Evolutionary conservation across 345 rosid genomes (phyloP).

Genomic region (Moringa oleifera): DNA sequence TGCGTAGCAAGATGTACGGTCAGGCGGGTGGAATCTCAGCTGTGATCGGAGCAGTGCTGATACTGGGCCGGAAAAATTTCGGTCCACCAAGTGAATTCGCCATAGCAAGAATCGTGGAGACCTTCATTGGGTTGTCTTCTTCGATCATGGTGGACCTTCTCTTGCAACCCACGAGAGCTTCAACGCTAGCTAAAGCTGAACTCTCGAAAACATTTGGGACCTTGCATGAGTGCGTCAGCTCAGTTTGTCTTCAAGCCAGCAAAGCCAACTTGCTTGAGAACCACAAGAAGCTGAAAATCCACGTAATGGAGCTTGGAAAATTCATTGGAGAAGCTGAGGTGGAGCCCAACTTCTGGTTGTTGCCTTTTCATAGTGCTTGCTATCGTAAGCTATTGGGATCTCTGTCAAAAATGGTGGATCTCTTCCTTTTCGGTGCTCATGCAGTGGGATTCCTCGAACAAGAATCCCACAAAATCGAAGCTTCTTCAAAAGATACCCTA

Average conservation of each 20-base stretch:
- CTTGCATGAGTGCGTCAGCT: conserved; percentile 36
- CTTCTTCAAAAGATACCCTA: conserved; percentile 28
- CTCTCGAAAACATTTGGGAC: conserved; percentile 41
- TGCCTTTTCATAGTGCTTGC: conserved; percentile 58
- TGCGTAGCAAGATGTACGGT: conserved; percentile 71
- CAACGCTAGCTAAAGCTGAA: conserved; percentile 55
- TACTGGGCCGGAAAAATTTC: conserved; percentile 70
- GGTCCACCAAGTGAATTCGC: conserved; percentile 85
- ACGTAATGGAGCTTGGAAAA: conserved; percentile 42
- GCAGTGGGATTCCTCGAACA: conserved; percentile 40
- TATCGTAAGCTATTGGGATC: conserved; percentile 52
- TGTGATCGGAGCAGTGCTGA: conserved; percentile 67
- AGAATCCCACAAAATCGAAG: conserved; percentile 31
- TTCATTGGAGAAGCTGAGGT: conserved; percentile 66
- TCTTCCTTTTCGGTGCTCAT: conserved; percentile 45
- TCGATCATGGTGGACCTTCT: conserved; percentile 58
- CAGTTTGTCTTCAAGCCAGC: conserved; percentile 31
- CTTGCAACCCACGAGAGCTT: conserved; percentile 64
- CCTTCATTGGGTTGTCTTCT: conserved; percentile 76
- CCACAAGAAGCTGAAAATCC: conserved; percentile 41
- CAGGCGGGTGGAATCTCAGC: conserved; percentile 89
- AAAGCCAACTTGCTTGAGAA: conserved; percentile 30
- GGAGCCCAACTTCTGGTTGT: conserved; percentile 86
- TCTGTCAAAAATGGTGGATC: conserved; percentile 54
- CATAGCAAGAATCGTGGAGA: conserved; percentile 74